Evolutionary conservation across 129 eudicot species (phyloP).

Genomic region (Saposhnikovia divaricata): DNA sequence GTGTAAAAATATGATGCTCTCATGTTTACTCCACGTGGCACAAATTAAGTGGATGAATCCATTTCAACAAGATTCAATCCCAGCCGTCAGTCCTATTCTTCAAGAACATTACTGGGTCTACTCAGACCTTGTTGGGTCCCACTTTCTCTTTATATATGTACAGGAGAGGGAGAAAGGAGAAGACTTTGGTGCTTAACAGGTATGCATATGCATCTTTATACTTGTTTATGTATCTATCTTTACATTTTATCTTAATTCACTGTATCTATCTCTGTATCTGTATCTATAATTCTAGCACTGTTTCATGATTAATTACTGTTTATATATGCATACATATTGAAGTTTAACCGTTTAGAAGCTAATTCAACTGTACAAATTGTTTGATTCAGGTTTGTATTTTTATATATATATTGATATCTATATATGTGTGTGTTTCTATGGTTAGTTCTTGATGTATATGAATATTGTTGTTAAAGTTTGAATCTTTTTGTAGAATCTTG

Average conservation of each 20-base stretch:
- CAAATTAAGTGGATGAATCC: background rate
- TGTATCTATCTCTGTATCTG: background rate
- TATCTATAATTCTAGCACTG: background rate
- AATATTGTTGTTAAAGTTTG: background rate
- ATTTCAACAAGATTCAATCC: background rate
- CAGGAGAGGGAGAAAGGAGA: background rate
- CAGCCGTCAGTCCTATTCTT: background rate
- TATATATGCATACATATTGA: no score
- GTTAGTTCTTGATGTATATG: background rate
- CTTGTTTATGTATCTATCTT: background rate
- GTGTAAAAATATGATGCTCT: no score
- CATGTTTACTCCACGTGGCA: background rate
- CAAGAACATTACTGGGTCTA: background rate
- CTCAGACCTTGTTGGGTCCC: background rate
- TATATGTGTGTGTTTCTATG: no score
- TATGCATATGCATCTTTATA: background rate
- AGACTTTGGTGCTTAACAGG: conserved; percentile 1
- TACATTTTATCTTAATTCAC: background rate
- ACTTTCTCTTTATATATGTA: background rate
- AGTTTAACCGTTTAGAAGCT: background rate
- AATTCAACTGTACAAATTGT: background rate
- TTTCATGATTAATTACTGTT: background rate
- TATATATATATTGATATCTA: no score
- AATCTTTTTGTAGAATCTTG: background rate
- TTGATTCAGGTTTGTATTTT: background rate